These are phyloP conservation scores for Tilletia indica DNA, from an alignment of 1,284 basidiomycete species.

Conservation along the genomic window DNA sequence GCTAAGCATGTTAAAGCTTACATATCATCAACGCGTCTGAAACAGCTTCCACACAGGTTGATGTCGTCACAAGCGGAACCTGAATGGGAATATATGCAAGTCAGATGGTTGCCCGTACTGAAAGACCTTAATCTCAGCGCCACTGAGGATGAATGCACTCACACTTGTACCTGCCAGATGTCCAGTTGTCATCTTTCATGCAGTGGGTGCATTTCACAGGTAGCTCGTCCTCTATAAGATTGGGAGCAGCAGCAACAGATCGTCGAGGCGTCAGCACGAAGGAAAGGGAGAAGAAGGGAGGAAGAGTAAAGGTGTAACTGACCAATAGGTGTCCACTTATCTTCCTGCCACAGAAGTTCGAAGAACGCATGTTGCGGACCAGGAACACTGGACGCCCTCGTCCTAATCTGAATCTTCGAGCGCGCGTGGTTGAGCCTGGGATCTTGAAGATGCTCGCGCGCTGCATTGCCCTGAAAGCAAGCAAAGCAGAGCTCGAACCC, in stretches of 20 bases:
- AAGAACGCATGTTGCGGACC: slow-evolving; percentile 17
- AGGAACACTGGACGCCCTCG: not conserved
- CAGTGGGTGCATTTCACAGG: slow-evolving; percentile 5
- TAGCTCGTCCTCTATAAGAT: slow-evolving; percentile 5
- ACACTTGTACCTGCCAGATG: slow-evolving; percentile 10
- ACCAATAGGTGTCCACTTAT: slow-evolving; percentile 15
- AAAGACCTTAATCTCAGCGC: too few relatives aligned
- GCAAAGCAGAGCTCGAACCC: slow-evolving; percentile 16
- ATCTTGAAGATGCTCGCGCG: slow-evolving; percentile 8
- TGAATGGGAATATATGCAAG: not conserved
- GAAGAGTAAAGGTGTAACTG: not conserved
- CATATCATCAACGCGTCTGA: slow-evolving; percentile 11
- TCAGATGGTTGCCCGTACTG: too few relatives aligned
- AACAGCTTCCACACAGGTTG: slow-evolving; percentile 15
- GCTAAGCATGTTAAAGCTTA: not conserved
- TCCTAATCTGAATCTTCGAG: too few relatives aligned
- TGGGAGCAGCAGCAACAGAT: not conserved
- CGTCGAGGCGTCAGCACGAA: not conserved
- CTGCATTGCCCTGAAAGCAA: slow-evolving; percentile 14
- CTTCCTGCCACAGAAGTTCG: slow-evolving; percentile 16
- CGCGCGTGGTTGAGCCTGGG: not conserved
- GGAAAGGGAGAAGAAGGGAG: not conserved
- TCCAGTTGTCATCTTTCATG: slow-evolving; percentile 14
- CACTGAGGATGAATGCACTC: not conserved
- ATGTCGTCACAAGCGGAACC: slow-evolving; percentile 7